Percentiles rank a stretch among this genome's conserved stretches.
These are phyloP conservation scores for Capronia coronata DNA, from an alignment of 2,329 filamentous ascomycete genomes.

Conservation along the genomic window DNA sequence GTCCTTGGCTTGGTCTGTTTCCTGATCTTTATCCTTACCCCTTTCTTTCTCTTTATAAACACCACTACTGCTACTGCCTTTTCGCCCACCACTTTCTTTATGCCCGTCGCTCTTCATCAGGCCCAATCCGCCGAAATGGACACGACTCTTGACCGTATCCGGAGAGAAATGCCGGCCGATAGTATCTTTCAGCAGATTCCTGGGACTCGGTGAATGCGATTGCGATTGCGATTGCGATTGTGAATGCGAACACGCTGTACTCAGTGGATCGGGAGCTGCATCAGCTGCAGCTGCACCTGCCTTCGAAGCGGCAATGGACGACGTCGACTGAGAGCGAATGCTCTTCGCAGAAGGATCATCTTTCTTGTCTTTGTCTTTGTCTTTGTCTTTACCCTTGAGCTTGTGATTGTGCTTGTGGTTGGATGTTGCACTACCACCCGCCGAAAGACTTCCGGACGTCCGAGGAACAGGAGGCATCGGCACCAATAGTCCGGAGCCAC, in stretches of 20 bases:
- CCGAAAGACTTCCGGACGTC: no score
- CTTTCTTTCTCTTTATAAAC: not conserved
- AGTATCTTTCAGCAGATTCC: conserved; percentile 25
- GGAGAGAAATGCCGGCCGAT: conserved; percentile 24
- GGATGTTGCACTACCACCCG: no score
- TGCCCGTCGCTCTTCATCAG: conserved; percentile 11
- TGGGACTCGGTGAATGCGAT: no score
- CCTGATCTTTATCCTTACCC: conserved; percentile 9
- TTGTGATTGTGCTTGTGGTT: no score
- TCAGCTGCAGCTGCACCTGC: no score
- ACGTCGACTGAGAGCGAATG: not conserved
- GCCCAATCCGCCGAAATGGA: conserved; percentile 20
- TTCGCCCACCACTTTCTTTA: not conserved
- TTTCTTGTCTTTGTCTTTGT: not conserved
- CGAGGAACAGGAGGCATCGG: no score
- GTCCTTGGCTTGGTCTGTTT: conserved; percentile 15
- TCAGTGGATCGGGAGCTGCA: no score
- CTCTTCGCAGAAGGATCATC: not conserved
- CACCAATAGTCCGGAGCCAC: not conserved
- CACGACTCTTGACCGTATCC: conserved; percentile 20
- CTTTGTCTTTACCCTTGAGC: no score
- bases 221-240: no score
- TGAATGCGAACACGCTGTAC: no score
- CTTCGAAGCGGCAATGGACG: conserved; percentile 2
- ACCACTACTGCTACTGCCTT: no score